Evolutionary conservation across 768 basidiomycete genomes (phyloP).

Genomic region (Gloeopeniophorella convolvens): DNA sequence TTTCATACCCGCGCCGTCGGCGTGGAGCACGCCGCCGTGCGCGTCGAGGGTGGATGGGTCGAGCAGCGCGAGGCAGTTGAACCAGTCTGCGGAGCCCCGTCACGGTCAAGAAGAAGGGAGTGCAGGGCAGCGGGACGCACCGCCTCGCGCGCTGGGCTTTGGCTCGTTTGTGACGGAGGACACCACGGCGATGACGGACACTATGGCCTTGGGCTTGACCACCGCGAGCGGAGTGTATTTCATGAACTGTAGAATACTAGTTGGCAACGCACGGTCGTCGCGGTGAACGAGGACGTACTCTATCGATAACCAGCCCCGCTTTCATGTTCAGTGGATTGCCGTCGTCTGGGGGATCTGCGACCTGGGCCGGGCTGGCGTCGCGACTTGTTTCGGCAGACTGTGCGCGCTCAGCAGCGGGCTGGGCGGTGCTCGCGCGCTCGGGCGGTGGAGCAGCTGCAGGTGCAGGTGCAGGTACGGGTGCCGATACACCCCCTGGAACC

Average conservation of each 20-base stretch:
- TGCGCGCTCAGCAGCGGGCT: background rate
- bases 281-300: conserved; percentile 1
- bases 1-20: conserved; percentile 24
- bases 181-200: conserved; percentile 32
- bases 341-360: background rate
- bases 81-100: conserved; percentile 36
- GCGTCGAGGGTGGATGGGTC: conserved; percentile 44
- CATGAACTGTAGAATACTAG: too few species aligned
- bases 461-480: too few species aligned
- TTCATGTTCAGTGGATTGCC: conserved; percentile 2
- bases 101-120: background rate
- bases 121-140: conserved; percentile 21
- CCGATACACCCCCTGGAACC: too few species aligned
- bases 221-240: conserved; percentile 7
- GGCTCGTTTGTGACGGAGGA: conserved; percentile 10
- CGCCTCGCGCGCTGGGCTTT: conserved; percentile 23
- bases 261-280: too few species aligned
- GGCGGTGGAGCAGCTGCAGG: background rate
- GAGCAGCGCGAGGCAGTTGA: conserved; percentile 38
- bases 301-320: conserved; percentile 9
- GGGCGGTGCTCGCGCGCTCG: background rate
- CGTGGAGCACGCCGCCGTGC: conserved; percentile 21
- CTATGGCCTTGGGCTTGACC: conserved; percentile 7
- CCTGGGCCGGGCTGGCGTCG: background rate
- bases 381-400: background rate